Evolutionary conservation across 2,329 filamentous ascomycete species (phyloP), one percentile per base, ranked within the genome.

Genomic region (Exophiala aquamarina): DNA sequence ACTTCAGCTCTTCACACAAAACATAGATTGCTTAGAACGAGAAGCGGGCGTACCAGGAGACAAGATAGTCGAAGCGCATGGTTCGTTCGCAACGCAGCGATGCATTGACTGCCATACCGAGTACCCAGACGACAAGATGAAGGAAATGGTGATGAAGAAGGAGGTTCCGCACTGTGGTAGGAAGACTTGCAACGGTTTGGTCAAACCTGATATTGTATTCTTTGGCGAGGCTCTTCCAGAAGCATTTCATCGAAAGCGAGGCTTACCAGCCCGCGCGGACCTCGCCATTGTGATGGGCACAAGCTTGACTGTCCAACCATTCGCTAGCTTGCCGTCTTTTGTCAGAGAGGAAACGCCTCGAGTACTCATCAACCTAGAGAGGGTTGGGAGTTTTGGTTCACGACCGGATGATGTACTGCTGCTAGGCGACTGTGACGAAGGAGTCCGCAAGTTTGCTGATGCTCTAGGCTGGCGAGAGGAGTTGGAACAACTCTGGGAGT

Each of bases 201-300:
- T 96, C 29, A 96, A 96, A 70, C 91, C 91, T 0, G 89, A 95
- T 60, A 95, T 96, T 63, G 89, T 95, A 26, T 96, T 96, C 70
- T 96, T 95, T 59, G 90, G 90, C 41, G 90, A 94, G 63, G 67
- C 78, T 1, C 69, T 91, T 2, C 87, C 87, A 0, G 65, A 70
- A 5, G 69, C 68, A 0, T 94, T 94, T 67, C 83, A 84, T 62
- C 63, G 69, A 5, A 82, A 80, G 49, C 70, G 73, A 20, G 63
- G 71, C 32, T 66, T 84, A 10, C 77, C 81, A 0, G 70, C 69
- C 2, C 69, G 77, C 59, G 87, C 89, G 0, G 89, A 95, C 63
- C 70, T 96, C 2, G 79, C 86, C 33, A 85, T 97, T 42, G 78
- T 96, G 17, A 84, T 96, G 73, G 93, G 93, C 2, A 96, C 92